These are phyloP conservation scores for Phytophthora ramorum DNA, from an alignment of 352 stramenopile genomes.

Conservation along the genomic window DNA sequence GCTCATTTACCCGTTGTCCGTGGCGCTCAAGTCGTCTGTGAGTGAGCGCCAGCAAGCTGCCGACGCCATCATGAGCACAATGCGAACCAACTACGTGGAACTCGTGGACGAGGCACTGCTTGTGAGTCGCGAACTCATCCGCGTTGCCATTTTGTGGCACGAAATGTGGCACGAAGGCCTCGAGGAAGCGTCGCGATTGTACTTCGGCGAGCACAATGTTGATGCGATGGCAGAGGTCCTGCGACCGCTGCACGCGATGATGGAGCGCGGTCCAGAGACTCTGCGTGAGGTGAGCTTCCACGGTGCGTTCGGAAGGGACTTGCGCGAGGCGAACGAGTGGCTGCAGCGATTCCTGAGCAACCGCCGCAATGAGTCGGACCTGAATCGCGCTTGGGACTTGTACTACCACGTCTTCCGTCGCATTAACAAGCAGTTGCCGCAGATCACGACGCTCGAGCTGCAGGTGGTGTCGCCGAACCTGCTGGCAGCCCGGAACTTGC, in stretches of 20 bases:
- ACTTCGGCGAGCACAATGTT: constrained; percentile 98
- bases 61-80: constrained; percentile 94
- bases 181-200: constrained; percentile 96
- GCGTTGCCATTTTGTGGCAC: constrained; percentile 98
- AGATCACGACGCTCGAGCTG: constrained; percentile 96
- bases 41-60: constrained; percentile 90
- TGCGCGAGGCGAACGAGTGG: constrained; percentile 87
- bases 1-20: constrained; percentile 98
- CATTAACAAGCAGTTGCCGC: constrained; percentile 90
- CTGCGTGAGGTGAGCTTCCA: constrained; percentile 84
- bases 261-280: constrained; percentile 90
- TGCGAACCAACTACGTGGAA: constrained; percentile 93
- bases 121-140: constrained; percentile 98
- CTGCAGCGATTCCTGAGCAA: constrained; percentile 69
- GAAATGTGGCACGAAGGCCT: constrained; percentile 99
- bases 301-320: constrained; percentile 92
- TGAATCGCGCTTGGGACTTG: constrained; percentile 98
- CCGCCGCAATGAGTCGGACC: constrained; percentile 73
- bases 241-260: constrained; percentile 92
- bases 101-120: constrained; percentile 95
- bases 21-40: constrained; percentile 96
- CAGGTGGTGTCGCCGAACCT: constrained; percentile 96
- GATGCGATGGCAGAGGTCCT: constrained; percentile 96
- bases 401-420: constrained; percentile 98
- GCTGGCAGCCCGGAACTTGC: constrained; percentile 91